Base-by-base conservation (phyloP, 163 green algal genomes). In the Coccomyxa subellipsoidea region DNA sequence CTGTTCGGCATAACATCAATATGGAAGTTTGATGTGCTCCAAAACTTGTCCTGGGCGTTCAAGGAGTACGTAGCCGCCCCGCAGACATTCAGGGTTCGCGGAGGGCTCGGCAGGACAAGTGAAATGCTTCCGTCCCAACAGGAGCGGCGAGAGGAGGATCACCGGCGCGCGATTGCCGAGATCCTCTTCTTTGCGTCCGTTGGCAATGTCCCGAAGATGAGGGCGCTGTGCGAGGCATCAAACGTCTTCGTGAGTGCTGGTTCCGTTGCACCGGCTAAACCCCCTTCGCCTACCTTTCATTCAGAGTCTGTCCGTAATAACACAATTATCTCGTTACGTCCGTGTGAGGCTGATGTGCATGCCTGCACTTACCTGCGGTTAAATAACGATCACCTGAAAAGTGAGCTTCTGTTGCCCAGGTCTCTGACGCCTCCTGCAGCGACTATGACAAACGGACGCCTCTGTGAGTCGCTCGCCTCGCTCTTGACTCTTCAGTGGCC, bases 101-200 rank as follows among this genome's bases (percentile, higher is more conserved):
- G 47, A 59, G 47, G 15, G 1, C 47, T 27, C 47, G 47, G 47
- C 47, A 59, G 47, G 47, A 59, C 47, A 59, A 12, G 15, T 59
- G 47, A 12, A 18, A 59, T 59, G 47, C 1, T 59, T 59, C 47
- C 47, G 15, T 59, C 47, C 47, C 66, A 73, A n/a, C 29, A 73
- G n/a, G 8, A 36, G 1, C 66, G 31, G n/a, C 66, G 66, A 73
- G 66, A 96, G 93, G 94, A 92, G 18, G 93, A 93, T 2, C 85
- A 87, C 69, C 88, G 94, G 15, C 83, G 92, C 76, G 93, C 94
- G 4, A 93, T 98, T 25, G 93, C 90, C 0, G 94, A 98, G 87
- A 90, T 97, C 10, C 93, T 98, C 4, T 98, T 98, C 86, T 98
- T 98, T 82, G 92, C 92, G 6, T 92, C 90, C 76, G 89, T 94